These are phyloP conservation scores for Metschnikowia picachoensis DNA, from an alignment of 805 yeast genomes.

Conservation along the genomic window DNA sequence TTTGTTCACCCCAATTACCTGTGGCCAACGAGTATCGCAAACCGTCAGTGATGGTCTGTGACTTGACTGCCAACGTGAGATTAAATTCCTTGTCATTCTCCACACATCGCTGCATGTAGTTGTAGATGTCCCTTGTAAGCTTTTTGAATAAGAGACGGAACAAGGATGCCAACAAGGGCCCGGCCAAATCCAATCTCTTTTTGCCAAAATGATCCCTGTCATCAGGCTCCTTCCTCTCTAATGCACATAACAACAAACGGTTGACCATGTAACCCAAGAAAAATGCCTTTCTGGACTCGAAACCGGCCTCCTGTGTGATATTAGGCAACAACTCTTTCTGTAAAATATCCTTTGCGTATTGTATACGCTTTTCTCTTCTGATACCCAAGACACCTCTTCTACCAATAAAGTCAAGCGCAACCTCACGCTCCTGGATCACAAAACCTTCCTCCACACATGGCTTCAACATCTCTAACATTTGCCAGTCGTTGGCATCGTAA, in stretches of 20 bases:
- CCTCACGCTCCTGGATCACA: conserved; percentile 96
- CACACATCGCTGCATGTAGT: conserved; percentile 98
- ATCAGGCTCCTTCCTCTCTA: conserved; percentile 96
- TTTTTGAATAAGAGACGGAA: conserved; percentile 93
- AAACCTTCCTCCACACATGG: conserved; percentile 99
- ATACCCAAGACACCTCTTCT: conserved; percentile 97
- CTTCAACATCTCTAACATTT: conserved; percentile 97
- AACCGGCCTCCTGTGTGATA: conserved; percentile 96
- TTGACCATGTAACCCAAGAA: conserved; percentile 98
- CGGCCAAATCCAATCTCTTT: conserved; percentile 96
- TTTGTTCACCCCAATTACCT: conserved; percentile 99
- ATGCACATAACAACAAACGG: conserved; percentile 87
- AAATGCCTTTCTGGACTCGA: conserved; percentile 93
- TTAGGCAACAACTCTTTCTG: conserved; percentile 96
- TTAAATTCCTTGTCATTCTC: conserved; percentile 97
- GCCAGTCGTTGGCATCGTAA: conserved; percentile 98
- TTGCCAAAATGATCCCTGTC: conserved; percentile 99
- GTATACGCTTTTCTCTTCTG: conserved; percentile 95
- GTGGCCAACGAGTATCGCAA: conserved; percentile 96
- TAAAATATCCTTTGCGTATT: conserved; percentile 93
- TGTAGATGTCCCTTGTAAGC: conserved; percentile 91
- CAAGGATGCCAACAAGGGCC: conserved; percentile 92
- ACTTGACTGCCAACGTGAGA: conserved; percentile 92
- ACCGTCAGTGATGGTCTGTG: conserved; percentile 96
- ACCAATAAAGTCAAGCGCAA: conserved; percentile 96